Conservation (phyloP, 495 filamentous ascomycete species). For the Aspergillus asperescens region DNA sequence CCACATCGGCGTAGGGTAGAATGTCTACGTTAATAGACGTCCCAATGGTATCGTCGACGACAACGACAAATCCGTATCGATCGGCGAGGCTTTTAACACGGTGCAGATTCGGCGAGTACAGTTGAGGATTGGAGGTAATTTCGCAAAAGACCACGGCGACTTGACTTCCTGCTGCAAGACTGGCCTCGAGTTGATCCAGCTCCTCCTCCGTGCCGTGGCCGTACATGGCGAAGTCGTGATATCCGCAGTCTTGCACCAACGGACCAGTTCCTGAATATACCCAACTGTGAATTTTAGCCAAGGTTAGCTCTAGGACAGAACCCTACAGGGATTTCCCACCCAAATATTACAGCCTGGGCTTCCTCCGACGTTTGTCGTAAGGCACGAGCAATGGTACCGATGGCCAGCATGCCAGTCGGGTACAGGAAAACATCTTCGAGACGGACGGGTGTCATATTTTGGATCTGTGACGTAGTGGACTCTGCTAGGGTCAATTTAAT, state of each 20-base stretch:
- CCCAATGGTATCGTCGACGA: constrained; percentile 2
- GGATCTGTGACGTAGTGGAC: not conserved
- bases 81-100: not conserved
- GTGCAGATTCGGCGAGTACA: not conserved
- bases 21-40: not conserved
- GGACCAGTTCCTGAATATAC: no score
- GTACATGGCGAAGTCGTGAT: no score
- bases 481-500: no score
- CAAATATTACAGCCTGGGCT: not conserved
- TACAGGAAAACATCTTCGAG: not conserved
- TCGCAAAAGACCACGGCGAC: not conserved
- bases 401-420: constrained; percentile 1
- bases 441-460: not conserved
- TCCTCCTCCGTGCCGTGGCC: not conserved
- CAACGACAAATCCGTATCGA: not conserved
- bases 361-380: not conserved
- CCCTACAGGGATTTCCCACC: not conserved
- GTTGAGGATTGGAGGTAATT: not conserved
- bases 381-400: not conserved
- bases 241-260: no score
- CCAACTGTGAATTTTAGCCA: not conserved
- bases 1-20: not conserved
- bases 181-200: not conserved
- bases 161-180: not conserved
- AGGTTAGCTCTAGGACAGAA: not conserved